Percentiles rank a stretch among this genome's conserved stretches.
Evolutionary conservation across 2,329 filamentous ascomycete genomes (phyloP).

Genomic region (Colletotrichum orchidophilum): DNA sequence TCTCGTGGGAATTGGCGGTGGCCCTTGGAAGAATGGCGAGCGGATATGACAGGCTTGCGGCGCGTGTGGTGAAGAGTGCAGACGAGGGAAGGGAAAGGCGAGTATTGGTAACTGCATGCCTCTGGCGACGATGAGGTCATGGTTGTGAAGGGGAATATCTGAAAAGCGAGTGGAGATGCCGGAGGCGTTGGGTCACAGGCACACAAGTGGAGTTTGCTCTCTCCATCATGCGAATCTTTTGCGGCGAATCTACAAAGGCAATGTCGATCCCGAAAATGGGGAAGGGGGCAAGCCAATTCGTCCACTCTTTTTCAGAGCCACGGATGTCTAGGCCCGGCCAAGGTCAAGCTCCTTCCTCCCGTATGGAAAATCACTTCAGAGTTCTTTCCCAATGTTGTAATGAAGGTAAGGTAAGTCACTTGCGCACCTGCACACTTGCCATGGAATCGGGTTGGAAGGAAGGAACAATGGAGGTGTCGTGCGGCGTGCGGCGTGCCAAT

Average conservation of each 20-base stretch:
- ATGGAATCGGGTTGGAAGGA: no score
- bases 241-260: background rate
- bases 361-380: no score
- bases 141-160: background rate
- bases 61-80: background rate
- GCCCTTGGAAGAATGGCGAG: no score
- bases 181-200: background rate
- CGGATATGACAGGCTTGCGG: background rate
- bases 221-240: background rate
- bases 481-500: background rate
- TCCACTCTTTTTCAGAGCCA: background rate
- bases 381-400: background rate
- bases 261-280: background rate
- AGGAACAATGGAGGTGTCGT: background rate
- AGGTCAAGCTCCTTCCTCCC: no score
- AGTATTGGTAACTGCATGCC: background rate
- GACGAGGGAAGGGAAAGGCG: no score
- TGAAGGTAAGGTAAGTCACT: background rate
- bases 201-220: no score
- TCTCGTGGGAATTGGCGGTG: no score
- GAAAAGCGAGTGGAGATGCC: background rate
- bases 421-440: no score
- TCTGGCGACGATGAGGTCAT: background rate
- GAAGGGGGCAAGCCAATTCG: background rate
- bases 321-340: background rate